Percentiles rank a stretch among this genome's conserved stretches.
phyloP scores from a whole-genome alignment of 2,329 filamentous ascomycete genomes.

The Epichloe glyceriae region DNA sequence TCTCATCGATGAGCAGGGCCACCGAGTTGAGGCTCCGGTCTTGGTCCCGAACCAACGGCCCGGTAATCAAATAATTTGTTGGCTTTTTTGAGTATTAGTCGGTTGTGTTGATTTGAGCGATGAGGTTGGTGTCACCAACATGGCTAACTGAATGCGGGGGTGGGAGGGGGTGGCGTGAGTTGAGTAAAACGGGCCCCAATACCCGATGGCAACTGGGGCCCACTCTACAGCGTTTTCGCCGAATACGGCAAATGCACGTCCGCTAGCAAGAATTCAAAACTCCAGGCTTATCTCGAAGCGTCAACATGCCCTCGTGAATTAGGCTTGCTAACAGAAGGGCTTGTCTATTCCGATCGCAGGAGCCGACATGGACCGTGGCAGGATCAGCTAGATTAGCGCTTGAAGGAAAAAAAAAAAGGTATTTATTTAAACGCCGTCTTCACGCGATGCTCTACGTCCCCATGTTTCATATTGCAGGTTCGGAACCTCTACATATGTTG shows the following conservation, averaged over 20 bases:
- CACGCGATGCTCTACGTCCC: no score
- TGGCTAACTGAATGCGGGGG: no score
- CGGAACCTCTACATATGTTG: no score
- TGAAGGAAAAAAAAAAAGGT: not conserved
- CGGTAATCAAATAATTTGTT: no score
- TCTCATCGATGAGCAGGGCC: constrained; percentile 40
- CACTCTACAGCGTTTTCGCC: constrained; percentile 57
- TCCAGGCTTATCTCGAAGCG: not conserved
- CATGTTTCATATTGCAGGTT: no score
- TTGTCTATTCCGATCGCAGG: not conserved
- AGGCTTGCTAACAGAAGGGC: not conserved
- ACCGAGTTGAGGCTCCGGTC: no score
- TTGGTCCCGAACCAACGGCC: no score
- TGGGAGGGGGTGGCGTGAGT: no score
- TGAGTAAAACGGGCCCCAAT: no score
- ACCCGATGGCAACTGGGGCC: constrained; percentile 32
- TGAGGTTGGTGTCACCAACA: no score
- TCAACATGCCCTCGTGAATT: not conserved
- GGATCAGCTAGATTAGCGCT: not conserved
- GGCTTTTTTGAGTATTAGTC: no score
- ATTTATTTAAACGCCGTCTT: not conserved
- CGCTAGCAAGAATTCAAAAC: not conserved
- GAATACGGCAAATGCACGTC: constrained; percentile 32
- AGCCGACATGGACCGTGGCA: not conserved
- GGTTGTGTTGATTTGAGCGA: no score